Base-by-base conservation (phyloP, 2,329 filamentous ascomycete species). In the Ilyonectria destructans region DNA sequence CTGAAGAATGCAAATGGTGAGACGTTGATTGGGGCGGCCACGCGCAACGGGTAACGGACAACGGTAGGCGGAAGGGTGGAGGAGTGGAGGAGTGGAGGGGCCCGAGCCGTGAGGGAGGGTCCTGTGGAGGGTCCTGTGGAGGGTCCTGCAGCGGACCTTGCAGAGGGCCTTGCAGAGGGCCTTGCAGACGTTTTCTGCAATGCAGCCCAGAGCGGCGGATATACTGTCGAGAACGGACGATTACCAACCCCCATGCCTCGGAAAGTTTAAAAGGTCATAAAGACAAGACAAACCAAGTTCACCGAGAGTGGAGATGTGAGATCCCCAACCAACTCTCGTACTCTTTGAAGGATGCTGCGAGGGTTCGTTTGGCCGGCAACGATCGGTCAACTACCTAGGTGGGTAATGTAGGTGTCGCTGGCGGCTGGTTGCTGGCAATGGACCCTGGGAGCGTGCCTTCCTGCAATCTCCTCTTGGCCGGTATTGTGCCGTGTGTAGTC, bases 391-490 rank as follows among this genome's bases (percentile, higher is more conserved):
- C 46, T 23, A 23, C 21, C 21, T 8, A 46, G 45, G 21, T 26
- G 45, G 49, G 26, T 19, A 52, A 19, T 4, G 9, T 31, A 52
- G 15, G 15, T 6, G 17, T 15, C n/a, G 15, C 40, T n/a, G 15
- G 40, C 15, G 7, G 40, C 15, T 43, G 40, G n/a, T n/a, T 43
- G 26, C 49, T 52, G 26, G 49, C 57, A 70, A 49, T 65, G 54
- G 45, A 52, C 65, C 49, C 43, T 43, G 49, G 49, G 52, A 40
- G 45, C 52, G 23, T 35, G 35, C 54, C 43, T 65, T 75, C 73
- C 72, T 75, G 72, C 62, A 75, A 75, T 75, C 62, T 74, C 71
- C 62, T 68, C 58, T 57, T 57, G 46, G n/a, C 60, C 63, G 62
- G 56, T 37, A 54, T 31, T 54, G 35, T 17, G 49, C 37, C 26